A percentile compares a stretch with the other conserved stretches of the same genome.
These are phyloP conservation scores for Calendula officinalis DNA, from an alignment of 129 eudicot genomes.

Conservation along the genomic window DNA sequence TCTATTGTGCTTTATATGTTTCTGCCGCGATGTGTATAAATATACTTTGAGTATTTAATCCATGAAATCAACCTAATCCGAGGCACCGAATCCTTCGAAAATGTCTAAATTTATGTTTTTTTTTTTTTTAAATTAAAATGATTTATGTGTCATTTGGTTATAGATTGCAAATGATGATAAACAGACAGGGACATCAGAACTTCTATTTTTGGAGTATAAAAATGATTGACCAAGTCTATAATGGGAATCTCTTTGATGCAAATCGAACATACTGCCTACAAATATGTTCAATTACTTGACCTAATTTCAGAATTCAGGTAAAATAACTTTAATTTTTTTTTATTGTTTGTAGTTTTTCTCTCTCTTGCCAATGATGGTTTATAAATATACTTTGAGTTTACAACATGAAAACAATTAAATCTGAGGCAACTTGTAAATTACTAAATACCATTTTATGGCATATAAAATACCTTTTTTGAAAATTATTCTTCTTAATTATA, in stretches of 20 bases:
- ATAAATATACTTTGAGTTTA: conserved; percentile 79
- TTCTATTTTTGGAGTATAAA: conserved; percentile 16
- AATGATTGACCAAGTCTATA: conserved; percentile 38
- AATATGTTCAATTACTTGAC: not conserved
- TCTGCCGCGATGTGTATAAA: conserved; percentile 30
- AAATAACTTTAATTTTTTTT: not conserved
- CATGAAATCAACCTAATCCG: conserved; percentile 35
- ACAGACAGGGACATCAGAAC: conserved; percentile 44
- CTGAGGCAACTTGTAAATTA: conserved; percentile 53
- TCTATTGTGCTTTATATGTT: not conserved
- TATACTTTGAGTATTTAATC: conserved; percentile 21
- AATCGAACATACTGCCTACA: not conserved
- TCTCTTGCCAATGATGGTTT: conserved; percentile 62
- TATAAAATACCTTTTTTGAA: not conserved
- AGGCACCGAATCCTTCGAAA: not conserved
- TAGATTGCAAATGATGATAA: conserved; percentile 34
- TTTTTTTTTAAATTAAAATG: no score
- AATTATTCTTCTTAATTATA: not conserved
- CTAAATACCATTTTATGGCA: no score
- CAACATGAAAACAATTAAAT: conserved; percentile 39
- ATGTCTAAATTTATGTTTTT: not conserved
- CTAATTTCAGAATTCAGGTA: not conserved
- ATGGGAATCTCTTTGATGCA: conserved; percentile 46
- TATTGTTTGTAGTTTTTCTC: not conserved
- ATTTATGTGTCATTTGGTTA: not conserved